Percentiles rank a stretch among this genome's conserved stretches.
Conservation (phyloP, 306 rosid genomes). For the Pterocarpus macrocarpus region DNA sequence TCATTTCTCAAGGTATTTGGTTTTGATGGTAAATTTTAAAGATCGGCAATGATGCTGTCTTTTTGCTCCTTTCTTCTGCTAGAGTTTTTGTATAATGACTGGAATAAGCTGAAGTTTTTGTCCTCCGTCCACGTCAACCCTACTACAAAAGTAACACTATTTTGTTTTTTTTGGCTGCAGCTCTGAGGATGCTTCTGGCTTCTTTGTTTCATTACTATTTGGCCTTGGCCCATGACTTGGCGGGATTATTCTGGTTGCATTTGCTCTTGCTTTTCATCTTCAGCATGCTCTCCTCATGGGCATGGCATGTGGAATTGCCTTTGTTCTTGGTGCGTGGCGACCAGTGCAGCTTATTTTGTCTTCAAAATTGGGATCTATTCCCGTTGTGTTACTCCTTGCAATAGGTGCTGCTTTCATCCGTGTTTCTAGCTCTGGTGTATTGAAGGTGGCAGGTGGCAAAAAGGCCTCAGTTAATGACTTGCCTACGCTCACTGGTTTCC, state of each 20-base stretch:
- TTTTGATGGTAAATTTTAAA: too few relatives aligned
- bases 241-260: slow-evolving; percentile 76
- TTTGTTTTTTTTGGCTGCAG: slow-evolving; percentile 60
- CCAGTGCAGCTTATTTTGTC: slow-evolving; percentile 84
- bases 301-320: slow-evolving; percentile 93
- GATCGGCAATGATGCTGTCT: too few relatives aligned
- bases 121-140: neutral
- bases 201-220: slow-evolving; percentile 93
- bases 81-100: neutral
- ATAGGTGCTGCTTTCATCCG: slow-evolving; percentile 78
- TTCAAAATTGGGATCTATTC: slow-evolving; percentile 78
- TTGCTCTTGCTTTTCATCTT: slow-evolving; percentile 83
- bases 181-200: slow-evolving; percentile 97
- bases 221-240: slow-evolving; percentile 98
- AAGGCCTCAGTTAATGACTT: slow-evolving; percentile 69
- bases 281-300: slow-evolving; percentile 98
- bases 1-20: too few relatives aligned
- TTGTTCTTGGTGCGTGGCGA: slow-evolving; percentile 96
- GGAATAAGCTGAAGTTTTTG: too few relatives aligned
- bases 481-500: slow-evolving; percentile 53
- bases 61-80: slow-evolving; percentile 1
- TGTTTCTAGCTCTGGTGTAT: slow-evolving; percentile 61
- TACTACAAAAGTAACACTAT: neutral
- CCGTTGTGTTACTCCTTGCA: slow-evolving; percentile 64
- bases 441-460: slow-evolving; percentile 65